These are phyloP conservation scores for Prunus fruticosa DNA, from an alignment of 306 rosid species.

Conservation along the genomic window DNA sequence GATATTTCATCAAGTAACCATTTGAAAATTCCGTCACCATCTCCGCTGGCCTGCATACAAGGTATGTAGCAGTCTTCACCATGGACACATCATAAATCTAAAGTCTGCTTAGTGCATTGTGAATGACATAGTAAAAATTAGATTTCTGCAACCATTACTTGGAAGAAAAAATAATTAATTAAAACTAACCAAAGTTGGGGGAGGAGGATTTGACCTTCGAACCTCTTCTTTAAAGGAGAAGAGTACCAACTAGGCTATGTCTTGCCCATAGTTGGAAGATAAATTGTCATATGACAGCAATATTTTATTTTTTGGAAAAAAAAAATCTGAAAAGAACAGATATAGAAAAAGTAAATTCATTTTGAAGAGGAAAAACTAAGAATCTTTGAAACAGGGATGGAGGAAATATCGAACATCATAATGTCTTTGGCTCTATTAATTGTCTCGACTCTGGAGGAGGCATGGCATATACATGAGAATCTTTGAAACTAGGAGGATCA, in stretches of 20 bases:
- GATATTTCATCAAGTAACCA: constrained; percentile 39
- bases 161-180: not conserved
- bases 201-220: not conserved
- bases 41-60: constrained; percentile 11
- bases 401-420: not conserved
- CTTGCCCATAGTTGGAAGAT: not conserved
- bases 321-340: not conserved
- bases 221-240: not conserved
- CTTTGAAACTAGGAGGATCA: not conserved
- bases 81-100: not conserved
- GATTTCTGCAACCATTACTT: not conserved
- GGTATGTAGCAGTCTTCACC: not conserved
- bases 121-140: not conserved
- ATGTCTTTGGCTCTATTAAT: not conserved
- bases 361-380: not conserved
- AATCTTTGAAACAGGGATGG: not conserved
- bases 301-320: no score
- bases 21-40: constrained; percentile 4
- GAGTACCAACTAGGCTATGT: not conserved
- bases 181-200: not conserved
- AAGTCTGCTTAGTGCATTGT: not conserved
- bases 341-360: not conserved
- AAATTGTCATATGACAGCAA: not conserved
- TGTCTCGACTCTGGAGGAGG: not conserved
- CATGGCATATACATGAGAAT: not conserved